Base-by-base conservation (phyloP, 805 yeast genomes). In the Metschnikowia aberdeeniae region DNA sequence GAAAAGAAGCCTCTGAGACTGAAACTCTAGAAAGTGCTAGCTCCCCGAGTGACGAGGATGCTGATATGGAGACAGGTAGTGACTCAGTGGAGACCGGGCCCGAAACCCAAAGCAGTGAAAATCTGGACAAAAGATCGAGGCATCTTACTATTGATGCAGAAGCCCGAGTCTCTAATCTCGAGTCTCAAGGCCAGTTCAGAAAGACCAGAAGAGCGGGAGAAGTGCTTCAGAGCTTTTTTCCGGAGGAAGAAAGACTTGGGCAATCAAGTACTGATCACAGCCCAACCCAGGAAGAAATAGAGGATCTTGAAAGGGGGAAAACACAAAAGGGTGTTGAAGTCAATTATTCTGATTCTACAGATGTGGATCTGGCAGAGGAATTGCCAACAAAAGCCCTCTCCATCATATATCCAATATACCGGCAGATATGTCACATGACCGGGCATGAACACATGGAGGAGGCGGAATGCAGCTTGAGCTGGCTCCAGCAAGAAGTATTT, bases 301-400 rank as follows among this genome's bases (percentile, higher is more conserved):
- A 1, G 28, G 24, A 34, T n/a, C 11, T 34, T 5, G 17, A 34
- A 22, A 22, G 8, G 7, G 32, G 14, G 33, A 38, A 14, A 10
- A 31, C 22, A 11, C 5, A 34, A 3, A 38, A 42, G 19, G 28
- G 19, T 9, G 7, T 40, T 3, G 38, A 14, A 17, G 46, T 48
- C 24, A 47, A 48, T 34, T 42, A 33, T 34, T 45, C 48, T 9
- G 51, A 48, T 39, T 48, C 51, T 5, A 48, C 51, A 8, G 51
- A 48, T 30, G 51, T 48, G 26, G 51, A 48, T 9, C 51, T 48
- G 49, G 34, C 10, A 8, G 36, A 14, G 3, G 51, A 45, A 3
- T 28, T 34, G 38, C 26, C 19, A 11, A 12, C 12, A 6, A 13
- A 24, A 5, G 22, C 30, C 10, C 20, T 22, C 6, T 22, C 31